These are phyloP conservation scores for Rhodotorula sp. DNA, from an alignment of 1,284 basidiomycete genomes.

Conservation along the genomic window DNA sequence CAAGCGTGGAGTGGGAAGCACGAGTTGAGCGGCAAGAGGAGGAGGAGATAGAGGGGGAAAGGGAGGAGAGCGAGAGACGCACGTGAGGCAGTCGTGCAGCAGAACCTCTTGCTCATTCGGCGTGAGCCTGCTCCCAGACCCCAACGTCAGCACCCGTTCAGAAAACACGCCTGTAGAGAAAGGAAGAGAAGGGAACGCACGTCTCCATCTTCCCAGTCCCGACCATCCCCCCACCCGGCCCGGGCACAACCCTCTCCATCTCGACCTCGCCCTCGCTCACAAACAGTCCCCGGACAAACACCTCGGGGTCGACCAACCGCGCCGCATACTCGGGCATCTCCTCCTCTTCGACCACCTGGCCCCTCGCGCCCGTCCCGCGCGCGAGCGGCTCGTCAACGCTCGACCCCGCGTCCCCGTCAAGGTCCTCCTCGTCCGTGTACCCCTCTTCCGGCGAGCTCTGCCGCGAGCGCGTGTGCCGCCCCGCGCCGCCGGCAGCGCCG, in stretches of 20 bases:
- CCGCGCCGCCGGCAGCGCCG: not conserved
- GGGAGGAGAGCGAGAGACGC: slow-evolving; percentile 4
- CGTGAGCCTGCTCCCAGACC: slow-evolving; percentile 4
- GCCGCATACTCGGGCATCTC: slow-evolving; percentile 38
- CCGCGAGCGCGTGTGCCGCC: slow-evolving; percentile 12
- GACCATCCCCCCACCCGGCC: slow-evolving; percentile 3
- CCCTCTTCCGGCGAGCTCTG: slow-evolving; percentile 22
- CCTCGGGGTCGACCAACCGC: slow-evolving; percentile 39
- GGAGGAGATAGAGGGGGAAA: too few relatives aligned
- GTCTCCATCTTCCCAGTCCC: slow-evolving; percentile 22
- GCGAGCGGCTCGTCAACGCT: not conserved
- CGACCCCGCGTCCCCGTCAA: not conserved
- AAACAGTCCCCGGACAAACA: slow-evolving; percentile 34
- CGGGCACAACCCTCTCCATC: slow-evolving; percentile 19
- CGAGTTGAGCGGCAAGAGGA: too few relatives aligned
- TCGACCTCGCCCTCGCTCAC: slow-evolving; percentile 35
- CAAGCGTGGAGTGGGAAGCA: not conserved
- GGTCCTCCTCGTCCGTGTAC: slow-evolving; percentile 1
- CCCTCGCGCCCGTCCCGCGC: not conserved
- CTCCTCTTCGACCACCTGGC: slow-evolving; percentile 17
- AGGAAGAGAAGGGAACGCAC: not conserved
- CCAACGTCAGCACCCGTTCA: not conserved
- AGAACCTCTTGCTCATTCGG: slow-evolving; percentile 42
- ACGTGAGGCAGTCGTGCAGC: slow-evolving; percentile 43
- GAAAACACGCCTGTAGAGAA: too few relatives aligned